phyloP scores from a whole-genome alignment of 192 early-diverging fungal genomes.

The Linderina pennispora region DNA sequence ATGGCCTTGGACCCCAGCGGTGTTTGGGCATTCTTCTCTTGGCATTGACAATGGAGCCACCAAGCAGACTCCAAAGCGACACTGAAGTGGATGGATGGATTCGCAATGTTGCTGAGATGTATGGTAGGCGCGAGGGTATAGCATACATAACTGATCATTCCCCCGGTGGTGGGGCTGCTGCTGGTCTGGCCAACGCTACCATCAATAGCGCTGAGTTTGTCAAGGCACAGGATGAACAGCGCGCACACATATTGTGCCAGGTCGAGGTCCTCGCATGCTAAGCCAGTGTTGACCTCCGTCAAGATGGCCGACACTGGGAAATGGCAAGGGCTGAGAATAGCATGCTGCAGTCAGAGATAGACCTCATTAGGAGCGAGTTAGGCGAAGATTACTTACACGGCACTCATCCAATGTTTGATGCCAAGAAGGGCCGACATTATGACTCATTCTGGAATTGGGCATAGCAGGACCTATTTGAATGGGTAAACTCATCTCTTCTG shows the following conservation, averaged over 20 bases:
- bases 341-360: background rate
- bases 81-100: conserved; percentile 79
- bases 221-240: conserved; percentile 67
- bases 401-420: conserved; percentile 62
- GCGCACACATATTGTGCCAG: conserved; percentile 69
- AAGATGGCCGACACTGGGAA: conserved; percentile 77
- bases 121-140: conserved; percentile 68
- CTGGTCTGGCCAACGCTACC: too few species aligned
- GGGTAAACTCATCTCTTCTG: conserved; percentile 77
- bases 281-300: conserved; percentile 72
- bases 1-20: conserved; percentile 68
- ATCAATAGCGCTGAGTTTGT: conserved; percentile 90
- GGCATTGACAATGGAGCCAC: conserved; percentile 78
- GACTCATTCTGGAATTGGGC: conserved; percentile 99
- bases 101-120: conserved; percentile 57
- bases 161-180: conserved; percentile 19
- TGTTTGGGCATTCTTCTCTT: conserved; percentile 71
- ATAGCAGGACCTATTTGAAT: conserved; percentile 29
- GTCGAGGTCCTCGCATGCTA: conserved; percentile 81
- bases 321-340: conserved; percentile 75
- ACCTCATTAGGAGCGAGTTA: conserved; percentile 56
- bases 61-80: conserved; percentile 63
- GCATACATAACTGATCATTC: conserved; percentile 1
- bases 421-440: conserved; percentile 77
- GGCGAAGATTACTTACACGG: conserved; percentile 74